These are phyloP conservation scores for Trametes hirsuta DNA, from an alignment of 1,284 basidiomycete genomes.

Conservation along the genomic window DNA sequence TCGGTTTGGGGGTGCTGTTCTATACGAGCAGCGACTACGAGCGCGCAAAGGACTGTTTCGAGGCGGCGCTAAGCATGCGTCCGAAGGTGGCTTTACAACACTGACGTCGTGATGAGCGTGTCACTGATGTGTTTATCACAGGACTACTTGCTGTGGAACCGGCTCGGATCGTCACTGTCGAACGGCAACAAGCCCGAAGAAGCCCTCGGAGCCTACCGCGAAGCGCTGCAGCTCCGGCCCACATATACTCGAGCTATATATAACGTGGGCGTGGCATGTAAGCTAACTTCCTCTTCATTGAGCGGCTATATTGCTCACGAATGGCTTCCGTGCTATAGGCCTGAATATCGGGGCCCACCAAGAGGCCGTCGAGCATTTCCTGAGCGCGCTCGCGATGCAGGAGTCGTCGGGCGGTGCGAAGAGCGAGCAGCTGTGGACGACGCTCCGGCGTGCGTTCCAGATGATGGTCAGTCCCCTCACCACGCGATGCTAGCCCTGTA, in stretches of 20 bases:
- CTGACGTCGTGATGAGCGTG: background rate
- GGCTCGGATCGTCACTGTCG: constrained; percentile 92
- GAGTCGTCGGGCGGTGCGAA: constrained; percentile 66
- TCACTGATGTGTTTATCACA: constrained; percentile 32
- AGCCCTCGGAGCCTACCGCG: constrained; percentile 92
- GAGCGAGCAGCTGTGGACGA: constrained; percentile 89
- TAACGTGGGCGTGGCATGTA: constrained; percentile 96
- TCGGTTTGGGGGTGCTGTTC: constrained; percentile 91
- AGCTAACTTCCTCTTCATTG: constrained; percentile 31
- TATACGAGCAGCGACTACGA: constrained; percentile 85
- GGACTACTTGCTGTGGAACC: constrained; percentile 98
- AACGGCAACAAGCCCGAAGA: constrained; percentile 96
- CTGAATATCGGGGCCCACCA: constrained; percentile 95
- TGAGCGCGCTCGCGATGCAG: constrained; percentile 89
- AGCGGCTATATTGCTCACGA: background rate
- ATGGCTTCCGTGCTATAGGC: constrained; percentile 47
- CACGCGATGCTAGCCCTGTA: constrained; percentile 2
- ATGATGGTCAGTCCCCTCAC: constrained; percentile 67
- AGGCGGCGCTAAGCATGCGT: constrained; percentile 77
- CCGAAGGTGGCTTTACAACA: constrained; percentile 56
- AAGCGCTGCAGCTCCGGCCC: constrained; percentile 91
- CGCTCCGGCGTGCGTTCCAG: constrained; percentile 83
- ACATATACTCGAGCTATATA: constrained; percentile 98
- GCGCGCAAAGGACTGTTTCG: constrained; percentile 89
- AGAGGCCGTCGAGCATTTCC: constrained; percentile 96